Evolutionary conservation across 495 filamentous ascomycete species (phyloP), one percentile per base, ranked within the genome.

Genomic region (Hypoxylon fragiforme): DNA sequence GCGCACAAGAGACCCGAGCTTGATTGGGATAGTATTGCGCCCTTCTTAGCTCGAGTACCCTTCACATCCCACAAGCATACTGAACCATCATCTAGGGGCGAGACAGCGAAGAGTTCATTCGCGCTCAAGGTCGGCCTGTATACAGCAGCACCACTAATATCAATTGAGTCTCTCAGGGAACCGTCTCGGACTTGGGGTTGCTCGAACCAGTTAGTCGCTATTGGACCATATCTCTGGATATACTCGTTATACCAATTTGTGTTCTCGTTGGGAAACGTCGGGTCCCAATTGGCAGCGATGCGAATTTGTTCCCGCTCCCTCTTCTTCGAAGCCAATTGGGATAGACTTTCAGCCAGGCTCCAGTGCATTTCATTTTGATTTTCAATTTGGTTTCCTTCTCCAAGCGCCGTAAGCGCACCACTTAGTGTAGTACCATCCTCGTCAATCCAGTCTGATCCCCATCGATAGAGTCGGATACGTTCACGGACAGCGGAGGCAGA

Each of bases 211-310:
- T 78, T 87, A 21, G 89, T 70, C 4, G 77, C 79, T 21, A 91
- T 78, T 0, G 88, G 85, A 0, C 81, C 90, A 73, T 94, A 80
- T 16, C 91, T 78, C 19, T 90, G 89, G 55, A 92, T 87, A 67
- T 89, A 96, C 69, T 96, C 91, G 42, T 86, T 82, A 59, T 95
- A 96, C 85, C 89, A 96, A 42, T 88, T 81, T 11, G 88, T 74
- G 30, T 73, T 72, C 66, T 89, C 86, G 9, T 73, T 70, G 11
- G 86, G 83, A 50, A 86, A 87, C 3, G 81, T 81, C 1, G 89
- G 88, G 55, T 96, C 90, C 91, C 91, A 95, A 55, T 87, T 88
- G 3, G 83, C 85, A 42, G 87, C 80, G 43, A 80, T 73, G 7
- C 77, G 76, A 14, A 70, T 53, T 73, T 81, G 71, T 77, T 80